Percentiles rank a stretch among this genome's conserved stretches.
Conservation (phyloP, 31 red algal species). For the Endocladia muricata region DNA sequence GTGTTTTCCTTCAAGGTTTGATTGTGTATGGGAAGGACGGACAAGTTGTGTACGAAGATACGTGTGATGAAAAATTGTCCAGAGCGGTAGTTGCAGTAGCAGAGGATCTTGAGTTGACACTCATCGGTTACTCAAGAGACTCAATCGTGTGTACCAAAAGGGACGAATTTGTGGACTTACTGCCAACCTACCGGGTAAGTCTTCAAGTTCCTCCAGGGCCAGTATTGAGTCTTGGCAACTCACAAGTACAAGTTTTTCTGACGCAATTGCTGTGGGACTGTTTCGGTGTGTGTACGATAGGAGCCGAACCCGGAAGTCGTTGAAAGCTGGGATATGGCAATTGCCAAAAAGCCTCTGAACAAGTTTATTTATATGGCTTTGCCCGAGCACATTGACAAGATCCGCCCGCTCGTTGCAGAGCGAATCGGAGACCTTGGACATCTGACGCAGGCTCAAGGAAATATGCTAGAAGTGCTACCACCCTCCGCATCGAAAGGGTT, state of each 20-base stretch:
- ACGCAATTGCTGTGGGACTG: not conserved
- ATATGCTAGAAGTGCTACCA: constrained; percentile 92
- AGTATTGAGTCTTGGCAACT: too few species aligned
- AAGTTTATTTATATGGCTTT: constrained; percentile 88
- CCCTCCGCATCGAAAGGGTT: constrained; percentile 76
- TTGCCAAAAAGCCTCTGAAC: constrained; percentile 42
- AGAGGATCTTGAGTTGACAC: constrained; percentile 33
- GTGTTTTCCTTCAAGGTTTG: constrained; percentile 89
- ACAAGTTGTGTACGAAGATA: constrained; percentile 65
- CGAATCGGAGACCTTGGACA: constrained; percentile 26
- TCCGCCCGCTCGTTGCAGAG: constrained; percentile 57
- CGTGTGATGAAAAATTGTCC: constrained; percentile 31
- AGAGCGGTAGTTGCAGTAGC: constrained; percentile 17
- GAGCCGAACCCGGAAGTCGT: constrained; percentile 66
- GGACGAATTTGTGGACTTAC: constrained; percentile 47
- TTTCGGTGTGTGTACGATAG: constrained; percentile 19
- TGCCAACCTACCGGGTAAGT: constrained; percentile 62
- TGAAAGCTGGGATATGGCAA: constrained; percentile 38
- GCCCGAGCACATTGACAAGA: constrained; percentile 33
- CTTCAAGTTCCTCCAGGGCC: too few species aligned
- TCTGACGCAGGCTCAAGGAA: constrained; percentile 77
- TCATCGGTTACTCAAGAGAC: constrained; percentile 74
- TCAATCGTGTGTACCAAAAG: constrained; percentile 68
- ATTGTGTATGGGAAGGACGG: constrained; percentile 64
- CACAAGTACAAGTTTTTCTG: too few species aligned